phyloP scores from a whole-genome alignment of 2,329 filamentous ascomycete species.

The Thyridium curvatum region DNA sequence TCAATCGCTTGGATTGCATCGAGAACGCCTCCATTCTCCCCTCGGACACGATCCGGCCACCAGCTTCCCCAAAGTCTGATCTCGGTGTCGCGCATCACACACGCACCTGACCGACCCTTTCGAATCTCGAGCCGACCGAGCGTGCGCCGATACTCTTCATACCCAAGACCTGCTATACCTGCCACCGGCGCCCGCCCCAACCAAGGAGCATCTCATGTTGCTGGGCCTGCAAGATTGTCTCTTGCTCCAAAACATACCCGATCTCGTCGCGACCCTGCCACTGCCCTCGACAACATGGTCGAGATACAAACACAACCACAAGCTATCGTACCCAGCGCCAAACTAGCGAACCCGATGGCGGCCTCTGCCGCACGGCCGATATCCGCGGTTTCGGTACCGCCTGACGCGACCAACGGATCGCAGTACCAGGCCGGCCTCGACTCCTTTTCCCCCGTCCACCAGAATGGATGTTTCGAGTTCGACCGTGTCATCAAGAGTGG shows the following conservation, averaged over 20 bases:
- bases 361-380: not conserved
- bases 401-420: not conserved
- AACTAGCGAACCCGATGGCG: slow-evolving; percentile 1
- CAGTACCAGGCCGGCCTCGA: slow-evolving; percentile 47
- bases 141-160: too few species aligned
- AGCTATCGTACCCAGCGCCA: slow-evolving; percentile 10
- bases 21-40: too few species aligned
- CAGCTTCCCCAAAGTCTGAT: too few species aligned
- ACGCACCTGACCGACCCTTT: too few species aligned
- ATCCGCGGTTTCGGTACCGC: slow-evolving; percentile 7
- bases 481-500: slow-evolving; percentile 90
- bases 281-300: slow-evolving; percentile 11
- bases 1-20: too few species aligned
- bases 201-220: too few species aligned
- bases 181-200: not conserved
- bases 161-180: too few species aligned
- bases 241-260: too few species aligned
- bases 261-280: not conserved
- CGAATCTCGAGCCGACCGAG: too few species aligned
- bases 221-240: too few species aligned
- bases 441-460: slow-evolving; percentile 78
- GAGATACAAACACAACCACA: slow-evolving; percentile 16
- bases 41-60: too few species aligned
- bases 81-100: too few species aligned
- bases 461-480: slow-evolving; percentile 93